phyloP scores from a whole-genome alignment of 1,284 basidiomycete species.

The Cutaneotrichosporon sp. region DNA sequence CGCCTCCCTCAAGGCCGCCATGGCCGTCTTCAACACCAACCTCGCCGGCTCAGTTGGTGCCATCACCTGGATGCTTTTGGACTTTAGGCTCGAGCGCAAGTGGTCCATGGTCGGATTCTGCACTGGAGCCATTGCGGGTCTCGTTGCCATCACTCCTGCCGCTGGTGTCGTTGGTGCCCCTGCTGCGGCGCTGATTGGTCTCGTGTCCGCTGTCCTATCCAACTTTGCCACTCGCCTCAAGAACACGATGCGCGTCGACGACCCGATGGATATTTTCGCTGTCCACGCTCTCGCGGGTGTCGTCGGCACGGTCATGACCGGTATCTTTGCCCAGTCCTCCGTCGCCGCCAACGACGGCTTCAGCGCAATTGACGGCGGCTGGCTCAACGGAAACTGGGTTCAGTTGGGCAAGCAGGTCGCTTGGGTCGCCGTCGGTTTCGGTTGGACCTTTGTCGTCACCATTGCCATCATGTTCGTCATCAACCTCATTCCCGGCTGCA shows the following conservation, averaged over 20 bases:
- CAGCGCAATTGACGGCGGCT: conserved; percentile 60
- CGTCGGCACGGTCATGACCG: conserved; percentile 64
- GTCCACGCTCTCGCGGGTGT: conserved; percentile 88
- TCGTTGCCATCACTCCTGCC: conserved; percentile 76
- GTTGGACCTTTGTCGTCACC: conserved; percentile 54
- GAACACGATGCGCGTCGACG: conserved; percentile 50
- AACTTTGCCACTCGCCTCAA: conserved; percentile 82
- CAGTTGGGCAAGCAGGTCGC: conserved; percentile 78
- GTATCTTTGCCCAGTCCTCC: conserved; percentile 65
- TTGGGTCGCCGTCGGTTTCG: conserved; percentile 67
- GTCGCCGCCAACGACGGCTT: conserved; percentile 68
- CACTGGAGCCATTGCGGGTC: conserved; percentile 58
- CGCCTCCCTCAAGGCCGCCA: conserved; percentile 80
- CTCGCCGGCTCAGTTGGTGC: conserved; percentile 55
- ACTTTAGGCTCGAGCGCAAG: conserved; percentile 74
- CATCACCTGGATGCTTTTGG: conserved; percentile 82
- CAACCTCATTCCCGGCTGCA: conserved; percentile 70
- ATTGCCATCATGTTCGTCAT: conserved; percentile 55
- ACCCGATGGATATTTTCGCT: conserved; percentile 67
- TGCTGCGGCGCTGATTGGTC: conserved; percentile 65
- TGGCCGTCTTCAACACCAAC: conserved; percentile 85
- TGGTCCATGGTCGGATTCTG: conserved; percentile 82
- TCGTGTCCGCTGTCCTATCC: conserved; percentile 67
- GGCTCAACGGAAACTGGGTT: conserved; percentile 66
- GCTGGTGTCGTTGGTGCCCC: conserved; percentile 49